Conservation (phyloP, 768 basidiomycete species). For the Albatrellus ellisii region DNA sequence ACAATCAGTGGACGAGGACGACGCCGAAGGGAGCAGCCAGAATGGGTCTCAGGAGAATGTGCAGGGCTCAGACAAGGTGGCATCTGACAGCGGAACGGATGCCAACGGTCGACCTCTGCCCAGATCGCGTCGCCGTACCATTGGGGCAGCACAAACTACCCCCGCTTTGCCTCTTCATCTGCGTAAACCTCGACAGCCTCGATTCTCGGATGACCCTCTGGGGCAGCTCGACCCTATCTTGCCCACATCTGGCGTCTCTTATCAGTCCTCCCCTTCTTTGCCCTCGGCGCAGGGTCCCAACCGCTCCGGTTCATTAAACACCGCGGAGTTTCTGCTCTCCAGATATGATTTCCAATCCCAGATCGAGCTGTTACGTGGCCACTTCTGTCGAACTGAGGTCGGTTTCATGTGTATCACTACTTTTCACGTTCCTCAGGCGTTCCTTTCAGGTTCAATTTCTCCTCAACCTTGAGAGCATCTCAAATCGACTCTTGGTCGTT, state of each 20-base stretch:
- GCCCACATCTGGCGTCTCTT: constrained; percentile 29
- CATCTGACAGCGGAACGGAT: background rate
- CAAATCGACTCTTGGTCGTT: constrained; percentile 80
- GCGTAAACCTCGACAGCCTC: constrained; percentile 35
- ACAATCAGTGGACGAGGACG: constrained; percentile 25
- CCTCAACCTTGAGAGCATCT: constrained; percentile 82
- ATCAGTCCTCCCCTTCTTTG: constrained; percentile 63
- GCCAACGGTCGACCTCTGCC: background rate
- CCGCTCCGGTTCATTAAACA: constrained; percentile 29
- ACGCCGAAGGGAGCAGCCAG: constrained; percentile 24
- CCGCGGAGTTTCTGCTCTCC: constrained; percentile 45
- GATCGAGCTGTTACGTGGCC: constrained; percentile 60
- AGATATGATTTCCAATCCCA: constrained; percentile 60
- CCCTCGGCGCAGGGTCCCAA: constrained; percentile 32
- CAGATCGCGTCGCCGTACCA: constrained; percentile 12
- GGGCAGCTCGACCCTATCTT: constrained; percentile 44
- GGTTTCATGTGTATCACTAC: constrained; percentile 14
- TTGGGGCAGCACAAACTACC: constrained; percentile 57
- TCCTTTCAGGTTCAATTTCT: constrained; percentile 66
- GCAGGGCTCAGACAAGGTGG: constrained; percentile 12
- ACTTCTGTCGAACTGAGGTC: constrained; percentile 84
- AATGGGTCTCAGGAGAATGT: constrained; percentile 6
- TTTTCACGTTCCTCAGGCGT: constrained; percentile 5
- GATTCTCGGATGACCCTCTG: constrained; percentile 61
- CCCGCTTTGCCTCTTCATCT: constrained; percentile 59